Percentiles rank a stretch among this genome's conserved stretches.
Conservation (phyloP, 768 basidiomycete species). For the Boletus huronensis region DNA sequence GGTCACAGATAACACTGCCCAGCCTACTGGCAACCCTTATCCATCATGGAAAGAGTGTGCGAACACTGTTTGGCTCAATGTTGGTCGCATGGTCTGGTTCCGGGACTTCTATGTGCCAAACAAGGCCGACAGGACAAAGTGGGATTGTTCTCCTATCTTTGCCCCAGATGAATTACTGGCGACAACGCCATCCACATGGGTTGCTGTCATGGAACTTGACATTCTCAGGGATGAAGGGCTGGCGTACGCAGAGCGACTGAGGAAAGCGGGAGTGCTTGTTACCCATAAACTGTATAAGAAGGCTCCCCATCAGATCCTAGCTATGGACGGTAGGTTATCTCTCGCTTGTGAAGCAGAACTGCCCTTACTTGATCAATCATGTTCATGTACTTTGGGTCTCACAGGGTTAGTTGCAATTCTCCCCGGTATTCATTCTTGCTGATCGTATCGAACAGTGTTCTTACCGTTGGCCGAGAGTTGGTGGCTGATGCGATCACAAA, state of each 20-base stretch:
- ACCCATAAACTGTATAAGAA: constrained; percentile 57
- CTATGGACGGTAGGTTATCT: constrained; percentile 59
- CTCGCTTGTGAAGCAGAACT: background rate
- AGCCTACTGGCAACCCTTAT: constrained; percentile 36
- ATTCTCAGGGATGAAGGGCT: constrained; percentile 68
- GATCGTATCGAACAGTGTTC: constrained; percentile 29
- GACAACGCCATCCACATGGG: constrained; percentile 58
- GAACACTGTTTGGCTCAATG: constrained; percentile 58
- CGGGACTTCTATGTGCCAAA: constrained; percentile 64
- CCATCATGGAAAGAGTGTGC: constrained; percentile 58
- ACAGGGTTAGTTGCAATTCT: constrained; percentile 21
- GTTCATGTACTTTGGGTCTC: background rate
- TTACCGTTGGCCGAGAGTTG: constrained; percentile 36
- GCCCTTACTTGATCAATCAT: background rate
- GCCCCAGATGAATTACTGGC: constrained; percentile 55
- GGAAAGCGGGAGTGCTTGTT: constrained; percentile 48
- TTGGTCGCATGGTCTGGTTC: constrained; percentile 74
- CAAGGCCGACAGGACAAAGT: constrained; percentile 53
- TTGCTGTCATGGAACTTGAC: constrained; percentile 65
- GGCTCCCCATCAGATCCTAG: constrained; percentile 71
- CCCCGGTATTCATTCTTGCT: background rate
- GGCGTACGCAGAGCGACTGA: constrained; percentile 58
- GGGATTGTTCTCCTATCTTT: constrained; percentile 71
- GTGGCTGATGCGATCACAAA: constrained; percentile 37
- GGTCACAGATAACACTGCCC: constrained; percentile 71